A percentile compares a stretch with the other conserved stretches of the same genome.
Conservation (phyloP, 2,329 filamentous ascomycete genomes). For the Zasmidium cellare region DNA sequence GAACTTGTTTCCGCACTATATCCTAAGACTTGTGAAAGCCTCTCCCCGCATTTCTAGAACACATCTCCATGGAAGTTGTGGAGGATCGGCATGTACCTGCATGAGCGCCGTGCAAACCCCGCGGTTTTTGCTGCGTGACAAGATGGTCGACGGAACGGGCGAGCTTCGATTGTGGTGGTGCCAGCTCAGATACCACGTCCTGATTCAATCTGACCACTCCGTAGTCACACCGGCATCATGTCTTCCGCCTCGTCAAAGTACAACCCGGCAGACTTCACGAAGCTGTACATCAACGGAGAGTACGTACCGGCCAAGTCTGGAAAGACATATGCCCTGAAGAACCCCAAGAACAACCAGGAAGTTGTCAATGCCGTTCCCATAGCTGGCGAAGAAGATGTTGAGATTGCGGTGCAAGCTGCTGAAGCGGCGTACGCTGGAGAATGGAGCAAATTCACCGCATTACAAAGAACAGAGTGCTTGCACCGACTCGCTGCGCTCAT, state of each 20-base stretch:
- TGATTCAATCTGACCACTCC: too few species aligned
- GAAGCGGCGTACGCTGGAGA: conserved; percentile 31
- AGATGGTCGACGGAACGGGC: background rate
- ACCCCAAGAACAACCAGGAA: conserved; percentile 14
- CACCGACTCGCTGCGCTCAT: conserved; percentile 34
- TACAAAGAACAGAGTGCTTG: conserved; percentile 29
- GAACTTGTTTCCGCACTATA: background rate
- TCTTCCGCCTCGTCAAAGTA: background rate
- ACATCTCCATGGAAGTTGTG: background rate
- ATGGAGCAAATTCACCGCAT: conserved; percentile 37
- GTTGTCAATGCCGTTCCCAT: conserved; percentile 12
- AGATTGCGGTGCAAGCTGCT: conserved; percentile 41
- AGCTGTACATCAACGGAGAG: conserved; percentile 18
- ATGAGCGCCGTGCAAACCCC: background rate
- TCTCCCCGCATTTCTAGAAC: background rate
- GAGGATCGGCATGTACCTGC: background rate
- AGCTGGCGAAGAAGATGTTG: conserved; percentile 15
- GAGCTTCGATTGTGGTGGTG: too few species aligned
- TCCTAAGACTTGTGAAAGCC: background rate
- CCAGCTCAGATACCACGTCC: too few species aligned
- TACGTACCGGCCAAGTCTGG: conserved; percentile 22
- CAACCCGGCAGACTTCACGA: conserved; percentile 59
- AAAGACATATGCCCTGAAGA: conserved; percentile 32
- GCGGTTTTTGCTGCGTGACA: background rate
- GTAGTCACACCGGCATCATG: background rate